Percentiles rank a stretch among this genome's conserved stretches.
Conservation (phyloP, 495 filamentous ascomycete species). For the Penicillium lagena region DNA sequence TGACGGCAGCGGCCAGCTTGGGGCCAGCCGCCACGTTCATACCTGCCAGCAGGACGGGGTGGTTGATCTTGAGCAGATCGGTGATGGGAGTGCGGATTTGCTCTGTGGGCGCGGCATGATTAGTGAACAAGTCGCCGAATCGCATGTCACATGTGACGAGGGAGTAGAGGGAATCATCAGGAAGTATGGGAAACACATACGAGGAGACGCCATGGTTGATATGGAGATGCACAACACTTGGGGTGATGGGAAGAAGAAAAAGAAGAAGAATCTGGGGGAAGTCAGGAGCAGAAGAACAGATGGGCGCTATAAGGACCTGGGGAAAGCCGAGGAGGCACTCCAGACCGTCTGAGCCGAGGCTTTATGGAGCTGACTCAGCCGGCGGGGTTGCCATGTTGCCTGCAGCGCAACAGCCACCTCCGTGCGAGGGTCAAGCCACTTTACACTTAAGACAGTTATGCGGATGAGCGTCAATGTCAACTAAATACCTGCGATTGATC, state of each 20-base stretch:
- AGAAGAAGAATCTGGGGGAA: slow-evolving; percentile 15
- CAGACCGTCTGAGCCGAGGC: slow-evolving; percentile 4
- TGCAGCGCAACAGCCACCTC: too few relatives aligned
- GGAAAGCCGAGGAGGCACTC: slow-evolving; percentile 9
- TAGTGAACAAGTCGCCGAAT: background rate
- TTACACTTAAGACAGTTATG: too few relatives aligned
- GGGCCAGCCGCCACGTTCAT: slow-evolving; percentile 99
- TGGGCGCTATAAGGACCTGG: slow-evolving; percentile 8
- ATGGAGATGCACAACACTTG: slow-evolving; percentile 6
- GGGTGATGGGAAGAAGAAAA: background rate
- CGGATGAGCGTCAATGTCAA: too few relatives aligned
- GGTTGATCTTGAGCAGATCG: slow-evolving; percentile 94
- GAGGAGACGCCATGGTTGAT: slow-evolving; percentile 71
- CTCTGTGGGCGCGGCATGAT: slow-evolving; percentile 43
- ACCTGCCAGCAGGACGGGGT: slow-evolving; percentile 90
- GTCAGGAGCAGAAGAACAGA: background rate
- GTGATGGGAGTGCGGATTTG: slow-evolving; percentile 83
- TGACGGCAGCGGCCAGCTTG: slow-evolving; percentile 93
- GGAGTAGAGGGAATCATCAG: background rate
- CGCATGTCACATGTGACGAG: slow-evolving; percentile 12
- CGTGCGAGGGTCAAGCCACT: too few relatives aligned
- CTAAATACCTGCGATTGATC: too few relatives aligned
- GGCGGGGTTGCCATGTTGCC: background rate
- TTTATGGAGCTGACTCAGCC: background rate
- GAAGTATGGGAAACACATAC: slow-evolving; percentile 43